phyloP scores from a whole-genome alignment of 1,284 basidiomycete genomes.

The Ustilago trichophora region DNA sequence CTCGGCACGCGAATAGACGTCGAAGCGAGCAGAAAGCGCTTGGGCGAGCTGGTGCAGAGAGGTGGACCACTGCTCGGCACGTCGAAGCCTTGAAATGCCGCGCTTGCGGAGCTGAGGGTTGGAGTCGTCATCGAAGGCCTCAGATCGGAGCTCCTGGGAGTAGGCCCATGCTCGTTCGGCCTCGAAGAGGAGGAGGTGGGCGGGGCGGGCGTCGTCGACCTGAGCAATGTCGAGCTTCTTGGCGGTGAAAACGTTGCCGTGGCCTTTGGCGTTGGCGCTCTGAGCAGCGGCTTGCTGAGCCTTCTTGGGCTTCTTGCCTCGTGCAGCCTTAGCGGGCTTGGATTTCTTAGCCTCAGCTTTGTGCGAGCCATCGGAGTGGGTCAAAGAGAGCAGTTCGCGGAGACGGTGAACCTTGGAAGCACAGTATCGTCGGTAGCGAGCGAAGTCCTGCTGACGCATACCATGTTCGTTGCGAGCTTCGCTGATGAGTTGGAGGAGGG shows the following conservation, averaged over 20 bases:
- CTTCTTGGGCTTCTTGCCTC: conserved; percentile 52
- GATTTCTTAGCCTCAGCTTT: conserved; percentile 22
- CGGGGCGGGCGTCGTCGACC: conserved; percentile 46
- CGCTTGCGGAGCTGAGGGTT: conserved; percentile 75
- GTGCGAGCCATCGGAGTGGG: conserved; percentile 70
- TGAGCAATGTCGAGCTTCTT: conserved; percentile 51
- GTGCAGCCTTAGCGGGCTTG: conserved; percentile 32
- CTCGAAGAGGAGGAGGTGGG: conserved; percentile 81
- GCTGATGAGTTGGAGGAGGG: conserved; percentile 82
- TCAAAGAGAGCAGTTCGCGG: conserved; percentile 81
- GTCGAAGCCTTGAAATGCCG: conserved; percentile 82
- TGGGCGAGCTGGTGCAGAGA: conserved; percentile 80
- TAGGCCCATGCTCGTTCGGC: conserved; percentile 91
- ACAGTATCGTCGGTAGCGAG: conserved; percentile 87
- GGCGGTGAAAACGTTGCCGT: conserved; percentile 80
- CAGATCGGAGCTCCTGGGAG: conserved; percentile 79
- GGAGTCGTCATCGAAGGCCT: conserved; percentile 71
- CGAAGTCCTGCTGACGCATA: conserved; percentile 85
- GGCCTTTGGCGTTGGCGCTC: conserved; percentile 70
- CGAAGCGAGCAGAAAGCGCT: conserved; percentile 68
- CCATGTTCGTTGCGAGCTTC: conserved; percentile 91
- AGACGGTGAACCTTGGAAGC: conserved; percentile 87
- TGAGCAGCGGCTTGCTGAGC: conserved; percentile 49
- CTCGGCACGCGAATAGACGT: conserved; percentile 52
- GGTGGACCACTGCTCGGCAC: conserved; percentile 82